These are phyloP conservation scores for Geotrichum fermentans DNA, from an alignment of 1,139 yeast species.

Conservation along the genomic window DNA sequence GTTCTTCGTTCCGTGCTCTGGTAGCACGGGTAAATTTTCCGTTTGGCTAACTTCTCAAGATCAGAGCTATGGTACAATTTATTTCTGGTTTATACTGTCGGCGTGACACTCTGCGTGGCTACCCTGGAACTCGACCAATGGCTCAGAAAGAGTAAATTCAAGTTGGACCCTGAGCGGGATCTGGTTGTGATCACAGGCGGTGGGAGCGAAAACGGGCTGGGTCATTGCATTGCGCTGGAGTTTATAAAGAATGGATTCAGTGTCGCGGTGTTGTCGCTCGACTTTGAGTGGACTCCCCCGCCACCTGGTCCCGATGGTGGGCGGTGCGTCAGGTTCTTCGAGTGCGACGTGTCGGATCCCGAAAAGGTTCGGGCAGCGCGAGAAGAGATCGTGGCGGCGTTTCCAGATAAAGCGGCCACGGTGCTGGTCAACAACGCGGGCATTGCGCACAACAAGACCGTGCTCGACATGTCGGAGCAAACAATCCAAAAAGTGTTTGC, in stretches of 20 bases:
- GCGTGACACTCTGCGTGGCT: conserved; percentile 1
- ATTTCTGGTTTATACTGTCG: background rate
- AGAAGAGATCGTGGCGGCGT: conserved; percentile 10
- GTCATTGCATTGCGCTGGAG: conserved; percentile 43
- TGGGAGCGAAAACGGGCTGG: conserved; percentile 50
- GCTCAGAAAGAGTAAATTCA: conserved; percentile 23
- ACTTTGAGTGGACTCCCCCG: conserved; percentile 40
- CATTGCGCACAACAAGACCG: conserved; percentile 47
- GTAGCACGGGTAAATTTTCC: too few species aligned
- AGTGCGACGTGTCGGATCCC: conserved; percentile 51
- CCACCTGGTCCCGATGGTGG: too few species aligned
- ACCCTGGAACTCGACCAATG: conserved; percentile 1
- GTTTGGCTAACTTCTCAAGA: background rate
- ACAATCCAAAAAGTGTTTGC: conserved; percentile 40
- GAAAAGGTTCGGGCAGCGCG: conserved; percentile 36
- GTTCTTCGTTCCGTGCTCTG: too few species aligned
- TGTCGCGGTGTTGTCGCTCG: conserved; percentile 54
- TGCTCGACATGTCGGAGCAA: conserved; percentile 39
- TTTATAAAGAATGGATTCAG: conserved; percentile 37
- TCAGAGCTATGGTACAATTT: background rate
- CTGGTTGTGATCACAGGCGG: conserved; percentile 62
- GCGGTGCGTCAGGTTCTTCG: conserved; percentile 37
- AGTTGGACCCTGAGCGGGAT: conserved; percentile 26
- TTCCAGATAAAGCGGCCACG: conserved; percentile 38
- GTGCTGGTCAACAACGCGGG: conserved; percentile 76